Evolutionary conservation across 2,329 filamentous ascomycete species (phyloP), one percentile per base, ranked within the genome.

Genomic region (Trichophyton simii): DNA sequence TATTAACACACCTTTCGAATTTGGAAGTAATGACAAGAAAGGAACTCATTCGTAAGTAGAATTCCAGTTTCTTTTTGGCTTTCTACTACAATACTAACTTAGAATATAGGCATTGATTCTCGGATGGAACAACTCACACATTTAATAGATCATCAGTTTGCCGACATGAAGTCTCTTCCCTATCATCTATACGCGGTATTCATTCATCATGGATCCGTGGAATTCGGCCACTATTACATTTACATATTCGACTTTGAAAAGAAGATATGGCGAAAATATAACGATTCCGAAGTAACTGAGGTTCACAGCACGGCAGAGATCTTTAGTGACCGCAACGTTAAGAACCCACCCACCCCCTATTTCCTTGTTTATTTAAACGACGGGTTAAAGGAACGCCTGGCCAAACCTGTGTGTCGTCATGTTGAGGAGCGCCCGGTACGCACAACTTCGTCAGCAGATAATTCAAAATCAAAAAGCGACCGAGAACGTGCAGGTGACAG

Each of bases 131-230:
- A 75, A 11, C 73, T 81, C 0, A 75, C 81, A 62, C 68, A 73
- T 3, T 74, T 78, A 62, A 79, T 86, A 57, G 73, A 78, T 31
- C 75, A 75, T 2, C 80, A 87, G 59, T 92, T 91, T 68, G 78
- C 79, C 2, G 80, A 83, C 59, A 81, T 86, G 68, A 80, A 81
- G 50, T 77, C 83, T 28, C 78, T 89, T 55, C 83, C 86, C 9
- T 99, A 97, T 72, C 84, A 84, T 13, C 82, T 99, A 3, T 91
- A 96, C 67, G 89, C 92, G 0, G 88, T 96, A 36, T 95, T 99
- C 69, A 92, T 96, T 68, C 94, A 99, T 72, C 86, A 87, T 20
- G 81, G 81, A 34, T 76, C 74, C 31, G 80, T 86, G 46, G 82
- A 80, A 52, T 86, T 86, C 54, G 94, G 94, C 0, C 94, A 99